phyloP scores from a whole-genome alignment of 441 rosid genomes.

The Croton laevigatus region DNA sequence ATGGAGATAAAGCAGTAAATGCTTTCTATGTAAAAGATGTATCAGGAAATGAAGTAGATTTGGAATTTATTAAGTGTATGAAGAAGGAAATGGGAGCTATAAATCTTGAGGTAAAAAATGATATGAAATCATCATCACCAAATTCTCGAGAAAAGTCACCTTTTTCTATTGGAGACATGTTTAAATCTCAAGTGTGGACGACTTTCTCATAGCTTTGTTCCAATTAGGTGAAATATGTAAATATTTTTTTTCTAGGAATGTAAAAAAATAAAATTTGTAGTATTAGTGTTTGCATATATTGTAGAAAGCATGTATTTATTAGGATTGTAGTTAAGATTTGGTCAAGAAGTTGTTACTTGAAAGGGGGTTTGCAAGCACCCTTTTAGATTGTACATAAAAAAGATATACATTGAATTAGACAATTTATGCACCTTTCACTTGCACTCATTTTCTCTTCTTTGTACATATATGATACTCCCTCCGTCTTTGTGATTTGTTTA shows the following conservation, averaged over 20 bases:
- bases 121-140: not conserved
- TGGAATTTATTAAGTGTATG: conserved; percentile 57
- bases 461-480: conserved; percentile 16
- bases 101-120: conserved; percentile 42
- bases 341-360: too few relatives aligned
- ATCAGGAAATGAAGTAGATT: conserved; percentile 56
- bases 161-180: conserved; percentile 48
- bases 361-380: too few relatives aligned
- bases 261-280: too few relatives aligned
- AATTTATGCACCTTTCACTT: too few relatives aligned
- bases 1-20: conserved; percentile 45
- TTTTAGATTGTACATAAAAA: too few relatives aligned
- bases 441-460: not conserved
- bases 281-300: too few relatives aligned
- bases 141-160: conserved; percentile 21
- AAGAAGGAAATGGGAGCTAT: conserved; percentile 67
- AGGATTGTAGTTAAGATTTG: too few relatives aligned
- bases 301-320: too few relatives aligned
- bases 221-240: conserved; percentile 28
- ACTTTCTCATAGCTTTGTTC: conserved; percentile 46
- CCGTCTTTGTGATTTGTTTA: too few relatives aligned
- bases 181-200: conserved; percentile 49
- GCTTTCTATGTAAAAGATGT: conserved; percentile 56
- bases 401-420: too few relatives aligned
- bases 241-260: too few relatives aligned